A percentile compares a stretch with the other conserved stretches of the same genome.
Conservation (phyloP, 140 eudicot genomes). For the Ambrosia hybrid region DNA sequence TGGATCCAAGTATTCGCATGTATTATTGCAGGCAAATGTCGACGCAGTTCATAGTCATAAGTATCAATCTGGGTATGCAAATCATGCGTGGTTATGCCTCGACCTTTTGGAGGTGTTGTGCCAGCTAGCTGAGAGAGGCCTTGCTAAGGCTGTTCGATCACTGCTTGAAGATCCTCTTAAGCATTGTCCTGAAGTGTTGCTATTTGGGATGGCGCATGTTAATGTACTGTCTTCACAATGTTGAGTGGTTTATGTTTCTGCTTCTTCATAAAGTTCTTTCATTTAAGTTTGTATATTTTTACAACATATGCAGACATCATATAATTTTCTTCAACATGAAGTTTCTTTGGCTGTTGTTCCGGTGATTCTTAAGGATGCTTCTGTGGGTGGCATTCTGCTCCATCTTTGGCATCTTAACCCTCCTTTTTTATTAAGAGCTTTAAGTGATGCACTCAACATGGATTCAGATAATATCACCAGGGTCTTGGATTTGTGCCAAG, state of each 20-base stretch:
- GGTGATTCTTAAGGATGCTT: constrained; percentile 42
- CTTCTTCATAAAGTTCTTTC: neutral
- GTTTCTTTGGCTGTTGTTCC: constrained; percentile 63
- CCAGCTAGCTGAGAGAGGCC: constrained; percentile 89
- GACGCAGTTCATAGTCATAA: constrained; percentile 63
- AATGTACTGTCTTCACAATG: constrained; percentile 46
- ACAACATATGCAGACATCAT: constrained; percentile 60
- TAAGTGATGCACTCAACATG: neutral
- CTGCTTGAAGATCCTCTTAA: constrained; percentile 73
- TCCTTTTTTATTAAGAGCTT: neutral
- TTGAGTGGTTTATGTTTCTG: neutral
- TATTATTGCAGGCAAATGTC: constrained; percentile 51
- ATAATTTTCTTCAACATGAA: constrained; percentile 78
- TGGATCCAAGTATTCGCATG: neutral
- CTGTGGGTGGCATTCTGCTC: constrained; percentile 46
- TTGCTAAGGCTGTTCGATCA: constrained; percentile 56
- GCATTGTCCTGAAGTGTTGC: constrained; percentile 72
- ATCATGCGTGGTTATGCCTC: constrained; percentile 87
- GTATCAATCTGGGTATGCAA: constrained; percentile 53
- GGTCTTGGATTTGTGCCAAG: constrained; percentile 52
- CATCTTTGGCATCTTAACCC: constrained; percentile 30
- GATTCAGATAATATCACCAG: neutral
- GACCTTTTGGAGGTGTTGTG: constrained; percentile 90
- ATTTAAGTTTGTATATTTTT: neutral
- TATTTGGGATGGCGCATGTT: constrained; percentile 78